Conservation (phyloP, 2,329 filamentous ascomycete species). For the Chalara sp. region DNA sequence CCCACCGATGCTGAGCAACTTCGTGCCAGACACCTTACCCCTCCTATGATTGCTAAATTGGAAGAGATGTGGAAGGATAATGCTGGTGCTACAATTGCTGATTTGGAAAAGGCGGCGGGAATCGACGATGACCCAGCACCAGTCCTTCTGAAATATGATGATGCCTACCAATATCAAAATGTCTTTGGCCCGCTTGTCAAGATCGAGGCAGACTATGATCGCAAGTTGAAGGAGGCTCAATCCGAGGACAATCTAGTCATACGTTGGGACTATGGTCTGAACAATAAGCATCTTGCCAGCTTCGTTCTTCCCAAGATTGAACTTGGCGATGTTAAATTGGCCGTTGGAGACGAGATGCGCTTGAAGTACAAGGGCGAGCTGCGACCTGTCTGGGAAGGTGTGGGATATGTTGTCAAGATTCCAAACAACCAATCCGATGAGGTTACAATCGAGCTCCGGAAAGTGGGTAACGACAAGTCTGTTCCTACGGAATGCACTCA, state of each 20-base stretch:
- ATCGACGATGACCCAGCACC: slow-evolving; percentile 94
- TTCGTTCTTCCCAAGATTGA: slow-evolving; percentile 97
- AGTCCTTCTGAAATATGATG: slow-evolving; percentile 88
- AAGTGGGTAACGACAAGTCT: slow-evolving; percentile 91
- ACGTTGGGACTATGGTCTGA: slow-evolving; percentile 89
- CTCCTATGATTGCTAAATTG: slow-evolving; percentile 90
- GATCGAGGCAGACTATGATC: slow-evolving; percentile 98
- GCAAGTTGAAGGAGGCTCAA: slow-evolving; percentile 96
- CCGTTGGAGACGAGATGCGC: slow-evolving; percentile 97
- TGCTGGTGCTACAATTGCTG: slow-evolving; percentile 76
- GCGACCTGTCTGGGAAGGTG: slow-evolving; percentile 88
- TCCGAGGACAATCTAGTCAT: slow-evolving; percentile 94
- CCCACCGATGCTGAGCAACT: slow-evolving; percentile 94
- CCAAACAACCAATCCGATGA: slow-evolving; percentile 99
- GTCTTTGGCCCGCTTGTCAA: slow-evolving; percentile 97
- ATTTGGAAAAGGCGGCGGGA: slow-evolving; percentile 84
- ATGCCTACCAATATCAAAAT: slow-evolving; percentile 97
- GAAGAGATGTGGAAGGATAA: slow-evolving; percentile 99
- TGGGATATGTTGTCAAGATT: slow-evolving; percentile 98
- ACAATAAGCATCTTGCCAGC: slow-evolving; percentile 94
- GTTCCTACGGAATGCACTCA: slow-evolving; percentile 94
- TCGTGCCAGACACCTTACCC: slow-evolving; percentile 84
- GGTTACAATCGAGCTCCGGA: slow-evolving; percentile 88
- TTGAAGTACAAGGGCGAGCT: slow-evolving; percentile 94
- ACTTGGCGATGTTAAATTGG: slow-evolving; percentile 93